Base-by-base conservation (phyloP, 2,329 filamentous ascomycete genomes). In the Pseudopyricularia cyperi region DNA sequence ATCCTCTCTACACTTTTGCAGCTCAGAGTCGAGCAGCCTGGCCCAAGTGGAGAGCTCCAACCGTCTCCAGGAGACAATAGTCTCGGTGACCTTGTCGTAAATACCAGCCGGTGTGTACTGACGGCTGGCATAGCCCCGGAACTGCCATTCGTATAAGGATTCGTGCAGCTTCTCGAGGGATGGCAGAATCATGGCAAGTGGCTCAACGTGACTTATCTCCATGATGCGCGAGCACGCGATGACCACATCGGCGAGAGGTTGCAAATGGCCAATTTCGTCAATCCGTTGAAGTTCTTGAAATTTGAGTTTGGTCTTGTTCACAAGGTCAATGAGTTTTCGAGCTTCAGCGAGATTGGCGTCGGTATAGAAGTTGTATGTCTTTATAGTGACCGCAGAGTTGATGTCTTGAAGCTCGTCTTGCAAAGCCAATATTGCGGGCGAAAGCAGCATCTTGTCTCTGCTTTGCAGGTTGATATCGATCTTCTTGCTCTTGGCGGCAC, bases 21-120 rank as follows among this genome's bases (percentile, higher is more conserved):
- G 76, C 65, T 98, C 93, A 64, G 87, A 81, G 58, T 95, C 88
- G 55, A 98, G 85, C 3, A 98, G 68, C 42, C 84, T 86, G 34
- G 87, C 83, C 93, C 93, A 98, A 0, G 91, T 96, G 0, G 87
- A 85, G 26, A 98, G 73, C 62, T 98, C 93, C 32, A 98, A 73
- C 54, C 90, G 83, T 55, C 93, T 80, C 94, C 94, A 98, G 62
- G 78, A 80, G 52, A 97, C 84, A 50, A 96, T 84, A 26, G 88
- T 78, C 49, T 81, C 79, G 0, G 90, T 95, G 12, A 97, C 69
- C 46, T 81, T 77, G 55, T 94, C 84, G 58, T 94, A 89, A 2
- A 90, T 71, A 9, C 74, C 65, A 1, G 77, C 74, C 2, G 84
- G 86, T 9, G 80, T 85, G 64, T 87, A 87, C 35, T 85, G 80